Evolutionary conservation across 2,329 filamentous ascomycete genomes (phyloP), one percentile per base, ranked within the genome.

Genomic region (Aspergillus fumigatus): DNA sequence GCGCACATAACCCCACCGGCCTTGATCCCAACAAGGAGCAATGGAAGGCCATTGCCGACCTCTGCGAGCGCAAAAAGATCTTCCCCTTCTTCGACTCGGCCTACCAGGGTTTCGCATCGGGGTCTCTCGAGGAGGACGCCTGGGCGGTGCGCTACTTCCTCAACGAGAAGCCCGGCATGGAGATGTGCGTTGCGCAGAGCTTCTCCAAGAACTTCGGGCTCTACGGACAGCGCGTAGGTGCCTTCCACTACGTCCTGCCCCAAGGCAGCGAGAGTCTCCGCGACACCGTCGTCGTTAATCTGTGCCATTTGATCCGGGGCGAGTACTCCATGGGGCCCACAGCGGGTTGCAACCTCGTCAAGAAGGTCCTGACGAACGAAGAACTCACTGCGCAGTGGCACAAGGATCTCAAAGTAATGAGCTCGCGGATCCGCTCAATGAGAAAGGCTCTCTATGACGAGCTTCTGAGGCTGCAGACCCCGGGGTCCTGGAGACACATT

Each of bases 1-100:
- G 94, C 72, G 94, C 94, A 21, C 94, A 97, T 81, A 99, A 99
- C 79, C 94, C 94, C 32, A 99, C 94, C 1, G 94, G 94, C 57
- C 90, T 97, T 60, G 94, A 99, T 76, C 92, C 92, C 10, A 95
- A 89, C 50, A 82, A 88, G 66, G 90, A 92, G 56, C 93, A 99
- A 78, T 99, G 94, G 94, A 89, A 88, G 74, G 84, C 92, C 77
- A 85, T 97, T 58, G 91, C 92, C 51, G 78, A 82, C 48, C 74
- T 97, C 47, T 87, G 97, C 73, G 84, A 85, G 70, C 76, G 84
- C 69, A 94, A 90, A 81, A 86, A 85, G 63, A 90, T 96, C 75
- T 96, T 97, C 78, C 93, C 93, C 65, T 97, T 97, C 84, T 97
- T 99, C 77, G 94, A 99, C 80, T 91, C 86, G 58, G 93, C 93